Conservation (phyloP, 495 filamentous ascomycete species). For the Sabuloglossum arenarium region DNA sequence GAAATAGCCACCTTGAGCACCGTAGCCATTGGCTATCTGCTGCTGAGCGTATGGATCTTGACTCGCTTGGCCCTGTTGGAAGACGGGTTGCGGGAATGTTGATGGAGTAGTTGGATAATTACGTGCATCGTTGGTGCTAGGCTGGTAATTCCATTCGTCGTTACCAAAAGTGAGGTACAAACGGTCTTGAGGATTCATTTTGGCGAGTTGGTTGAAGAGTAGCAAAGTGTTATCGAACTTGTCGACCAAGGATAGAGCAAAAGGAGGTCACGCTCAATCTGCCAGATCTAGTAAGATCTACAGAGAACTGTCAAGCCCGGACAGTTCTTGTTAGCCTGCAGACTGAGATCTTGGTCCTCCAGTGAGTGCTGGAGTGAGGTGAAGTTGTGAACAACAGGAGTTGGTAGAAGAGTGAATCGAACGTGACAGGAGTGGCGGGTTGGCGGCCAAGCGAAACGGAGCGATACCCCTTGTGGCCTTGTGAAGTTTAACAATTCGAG, state of each 20-base stretch:
- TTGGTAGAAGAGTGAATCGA: not conserved
- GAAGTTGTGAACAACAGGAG: not conserved
- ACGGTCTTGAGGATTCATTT: constrained; percentile 17
- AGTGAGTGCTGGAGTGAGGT: not conserved
- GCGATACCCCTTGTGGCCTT: not conserved
- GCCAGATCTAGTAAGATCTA: not conserved
- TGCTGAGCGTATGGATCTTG: constrained; percentile 12
- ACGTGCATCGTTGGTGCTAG: constrained; percentile 39
- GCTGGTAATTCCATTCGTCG: constrained; percentile 41
- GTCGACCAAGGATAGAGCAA: not conserved
- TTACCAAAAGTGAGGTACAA: constrained; percentile 53
- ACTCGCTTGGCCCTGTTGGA: not conserved
- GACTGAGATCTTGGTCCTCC: not conserved
- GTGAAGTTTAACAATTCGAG: no score
- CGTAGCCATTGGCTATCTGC: constrained; percentile 28
- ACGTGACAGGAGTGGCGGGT: not conserved
- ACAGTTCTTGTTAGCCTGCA: not conserved
- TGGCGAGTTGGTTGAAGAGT: not conserved
- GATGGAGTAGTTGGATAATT: constrained; percentile 93
- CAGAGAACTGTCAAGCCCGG: not conserved
- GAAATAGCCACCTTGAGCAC: constrained; percentile 38
- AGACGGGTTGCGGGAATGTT: constrained; percentile 83
- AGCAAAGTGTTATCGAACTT: not conserved
- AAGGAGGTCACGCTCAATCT: not conserved
- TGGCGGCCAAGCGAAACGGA: not conserved